A percentile compares a stretch with the other conserved stretches of the same genome.
Evolutionary conservation across 208 protist genomes (phyloP).

Genomic region (Acanthamoeba sp.): DNA sequence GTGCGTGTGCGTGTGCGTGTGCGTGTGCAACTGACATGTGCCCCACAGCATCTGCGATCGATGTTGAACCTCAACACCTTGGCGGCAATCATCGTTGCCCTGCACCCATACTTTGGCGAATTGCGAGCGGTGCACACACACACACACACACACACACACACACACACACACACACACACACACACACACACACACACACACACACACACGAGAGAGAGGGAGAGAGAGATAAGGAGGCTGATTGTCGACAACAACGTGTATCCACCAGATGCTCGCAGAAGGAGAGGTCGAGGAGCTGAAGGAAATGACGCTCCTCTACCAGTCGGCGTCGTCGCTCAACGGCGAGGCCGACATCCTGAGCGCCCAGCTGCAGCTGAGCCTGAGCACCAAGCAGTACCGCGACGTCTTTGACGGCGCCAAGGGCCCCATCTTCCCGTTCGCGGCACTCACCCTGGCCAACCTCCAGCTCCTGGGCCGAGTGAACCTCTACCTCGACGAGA

Average conservation of each 20-base stretch:
- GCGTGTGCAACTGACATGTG: not conserved
- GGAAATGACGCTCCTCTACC: slow-evolving; percentile 9
- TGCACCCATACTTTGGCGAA: not conserved
- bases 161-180: too few species aligned
- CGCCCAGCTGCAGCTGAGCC: slow-evolving; percentile 10
- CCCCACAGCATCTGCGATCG: not conserved
- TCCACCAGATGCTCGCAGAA: not conserved
- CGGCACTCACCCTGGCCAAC: not conserved
- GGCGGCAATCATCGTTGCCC: not conserved
- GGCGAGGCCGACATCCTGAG: slow-evolving; percentile 30
- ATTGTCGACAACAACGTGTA: not conserved
- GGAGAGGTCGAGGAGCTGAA: not conserved
- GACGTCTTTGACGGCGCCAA: not conserved
- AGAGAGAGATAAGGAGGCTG: too few species aligned
- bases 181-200: too few species aligned
- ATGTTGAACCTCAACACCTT: not conserved
- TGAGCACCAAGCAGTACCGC: slow-evolving; percentile 43
- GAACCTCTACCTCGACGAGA: slow-evolving; percentile 9
- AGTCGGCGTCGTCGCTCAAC: not conserved
- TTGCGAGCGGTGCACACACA: not conserved
- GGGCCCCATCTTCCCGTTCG: not conserved
- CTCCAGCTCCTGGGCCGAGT: not conserved
- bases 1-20: not conserved
- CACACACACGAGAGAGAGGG: too few species aligned
- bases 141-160: not conserved